Base-by-base conservation (phyloP, 768 basidiomycete genomes). In the Pisolithus orientalis region DNA sequence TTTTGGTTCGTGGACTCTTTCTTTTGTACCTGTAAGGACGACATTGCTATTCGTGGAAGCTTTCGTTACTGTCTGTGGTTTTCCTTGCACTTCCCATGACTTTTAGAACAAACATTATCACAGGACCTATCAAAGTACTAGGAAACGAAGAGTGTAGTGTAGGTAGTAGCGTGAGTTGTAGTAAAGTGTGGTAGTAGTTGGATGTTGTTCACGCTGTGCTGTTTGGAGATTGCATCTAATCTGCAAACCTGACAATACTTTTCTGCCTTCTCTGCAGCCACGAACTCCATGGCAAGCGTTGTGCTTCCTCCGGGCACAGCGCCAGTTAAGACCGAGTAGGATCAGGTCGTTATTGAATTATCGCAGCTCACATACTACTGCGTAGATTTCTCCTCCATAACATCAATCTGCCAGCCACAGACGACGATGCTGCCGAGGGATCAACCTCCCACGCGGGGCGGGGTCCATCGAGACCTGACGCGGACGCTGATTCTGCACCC, bases 351-450 rank as follows among this genome's bases (percentile, higher is more conserved):
- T 25, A 42, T 49, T 38, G 32, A 17, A n/a, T 28, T 39, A 13
- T 21, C 6, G 13, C 39, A 42, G 51, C 54, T 25, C 43, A 51
- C 46, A 34, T 13, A 16, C 28, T 4, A 29, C 16, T 9, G n/a
- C 16, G 28, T 42, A 78, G 80, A 62, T 78, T 69, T 56, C 62
- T 80, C 3, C 56, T 80, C 38, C 59, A 65, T 7, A 47, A 62
- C 24, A 57, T 56, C 11, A 43, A 59, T 9, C 57, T 60, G 21
- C 50, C 67, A 25, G 52, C 63, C 6, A 71, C 68, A 10, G 80
- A 83, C 55, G 83, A 84, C 56, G 81, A 81, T 58, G 77, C 79
- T 14, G 85, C 86, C 1, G 87, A 89, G 58, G 85, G 81, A 24
- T 69, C 72, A 13, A 78, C 76, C 1, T 73, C 70, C 6, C 60